Conservation (phyloP, 352 stramenopile species). For the Aphanomyces stellatus region DNA sequence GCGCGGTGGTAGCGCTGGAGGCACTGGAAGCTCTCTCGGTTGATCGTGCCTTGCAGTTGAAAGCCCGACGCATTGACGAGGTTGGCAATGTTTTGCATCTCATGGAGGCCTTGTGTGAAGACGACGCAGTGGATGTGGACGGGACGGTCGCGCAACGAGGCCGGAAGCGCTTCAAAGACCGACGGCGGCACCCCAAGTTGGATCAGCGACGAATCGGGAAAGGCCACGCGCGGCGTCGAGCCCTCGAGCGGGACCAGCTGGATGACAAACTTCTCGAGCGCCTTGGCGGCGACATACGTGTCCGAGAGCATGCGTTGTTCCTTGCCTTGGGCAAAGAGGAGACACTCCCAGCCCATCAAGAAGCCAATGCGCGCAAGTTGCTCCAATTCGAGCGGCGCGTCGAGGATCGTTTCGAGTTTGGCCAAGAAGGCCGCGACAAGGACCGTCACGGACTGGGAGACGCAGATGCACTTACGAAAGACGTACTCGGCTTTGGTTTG, state of each 20-base stretch:
- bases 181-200: constrained; percentile 44
- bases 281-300: constrained; percentile 83
- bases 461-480: constrained; percentile 68
- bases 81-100: constrained; percentile 90
- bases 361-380: constrained; percentile 69
- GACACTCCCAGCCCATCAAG: constrained; percentile 90
- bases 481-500: constrained; percentile 47
- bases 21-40: constrained; percentile 61
- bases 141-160: constrained; percentile 50
- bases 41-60: constrained; percentile 78
- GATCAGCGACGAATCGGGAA: background rate
- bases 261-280: constrained; percentile 73
- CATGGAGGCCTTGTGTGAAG: constrained; percentile 90
- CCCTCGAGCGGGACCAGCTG: constrained; percentile 30
- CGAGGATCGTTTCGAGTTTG: constrained; percentile 61
- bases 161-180: constrained; percentile 48
- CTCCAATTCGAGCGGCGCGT: constrained; percentile 49
- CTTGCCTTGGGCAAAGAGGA: constrained; percentile 92
- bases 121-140: constrained; percentile 71
- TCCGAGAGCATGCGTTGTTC: constrained; percentile 94
- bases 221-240: background rate
- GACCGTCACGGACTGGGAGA: constrained; percentile 75
- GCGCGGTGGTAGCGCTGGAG: constrained; percentile 67
- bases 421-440: constrained; percentile 75
- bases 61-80: constrained; percentile 73